Percentiles rank a stretch among this genome's conserved stretches.
phyloP scores from a whole-genome alignment of 805 yeast genomes.

The Maudiozyma barnettii region DNA sequence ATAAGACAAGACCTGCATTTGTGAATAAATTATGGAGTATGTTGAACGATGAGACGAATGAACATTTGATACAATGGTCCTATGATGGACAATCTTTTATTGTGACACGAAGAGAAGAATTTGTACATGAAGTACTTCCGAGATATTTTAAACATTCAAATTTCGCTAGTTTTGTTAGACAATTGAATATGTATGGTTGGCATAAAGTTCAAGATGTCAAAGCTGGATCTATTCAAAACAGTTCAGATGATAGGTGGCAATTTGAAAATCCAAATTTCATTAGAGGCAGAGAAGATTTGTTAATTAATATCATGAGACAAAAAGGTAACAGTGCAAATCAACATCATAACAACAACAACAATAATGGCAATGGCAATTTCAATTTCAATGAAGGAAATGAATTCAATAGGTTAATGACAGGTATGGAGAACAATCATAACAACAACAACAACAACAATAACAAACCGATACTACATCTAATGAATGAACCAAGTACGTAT shows the following conservation, averaged over 20 bases:
- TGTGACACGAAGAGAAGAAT: slow-evolving; percentile 70
- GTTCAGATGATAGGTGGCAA: slow-evolving; percentile 76
- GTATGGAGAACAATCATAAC: neutral
- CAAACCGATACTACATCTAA: slow-evolving; percentile 6
- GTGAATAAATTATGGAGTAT: slow-evolving; percentile 91
- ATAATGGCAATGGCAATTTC: neutral
- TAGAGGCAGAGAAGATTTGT: slow-evolving; percentile 68
- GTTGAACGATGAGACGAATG: slow-evolving; percentile 75
- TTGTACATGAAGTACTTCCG: slow-evolving; percentile 78
- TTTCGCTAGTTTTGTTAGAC: slow-evolving; percentile 92
- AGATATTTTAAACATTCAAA: slow-evolving; percentile 91
- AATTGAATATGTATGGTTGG: slow-evolving; percentile 98
- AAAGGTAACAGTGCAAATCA: slow-evolving; percentile 17
- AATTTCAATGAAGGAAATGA: neutral
- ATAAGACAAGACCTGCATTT: slow-evolving; percentile 72
- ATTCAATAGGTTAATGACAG: neutral
- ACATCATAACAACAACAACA: slow-evolving; percentile 1
- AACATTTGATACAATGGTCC: slow-evolving; percentile 71
- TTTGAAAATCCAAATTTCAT: slow-evolving; percentile 77
- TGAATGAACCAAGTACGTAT: slow-evolving; percentile 10
- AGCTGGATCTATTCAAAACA: slow-evolving; percentile 54
- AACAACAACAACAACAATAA: neutral
- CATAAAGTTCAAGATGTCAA: slow-evolving; percentile 92
- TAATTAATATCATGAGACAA: slow-evolving; percentile 80
- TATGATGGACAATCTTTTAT: slow-evolving; percentile 78